A percentile compares a stretch with the other conserved stretches of the same genome.
Conservation (phyloP, 1,139 yeast genomes). For the Lodderomyces orthopsilosis region DNA sequence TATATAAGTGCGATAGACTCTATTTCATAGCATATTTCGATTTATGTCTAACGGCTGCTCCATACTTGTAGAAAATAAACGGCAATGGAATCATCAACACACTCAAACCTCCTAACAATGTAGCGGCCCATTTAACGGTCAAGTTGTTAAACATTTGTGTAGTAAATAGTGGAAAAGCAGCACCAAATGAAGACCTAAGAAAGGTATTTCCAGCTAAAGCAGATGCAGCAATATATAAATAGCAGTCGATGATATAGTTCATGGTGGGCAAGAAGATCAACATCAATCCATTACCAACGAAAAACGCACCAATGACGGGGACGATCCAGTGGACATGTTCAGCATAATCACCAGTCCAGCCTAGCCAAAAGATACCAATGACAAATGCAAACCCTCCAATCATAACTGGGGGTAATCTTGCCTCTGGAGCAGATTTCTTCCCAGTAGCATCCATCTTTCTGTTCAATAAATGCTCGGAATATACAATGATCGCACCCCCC, state of each 20-base stretch:
- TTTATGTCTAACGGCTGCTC: constrained; percentile 55
- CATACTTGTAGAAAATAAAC: constrained; percentile 62
- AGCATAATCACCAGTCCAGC: constrained; percentile 79
- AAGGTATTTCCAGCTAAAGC: constrained; percentile 89
- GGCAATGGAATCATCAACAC: constrained; percentile 69
- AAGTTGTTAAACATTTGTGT: constrained; percentile 69
- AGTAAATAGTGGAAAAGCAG: constrained; percentile 50
- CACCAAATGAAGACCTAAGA: constrained; percentile 58
- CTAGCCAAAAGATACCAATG: constrained; percentile 77
- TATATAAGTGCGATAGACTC: too few relatives aligned
- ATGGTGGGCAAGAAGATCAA: constrained; percentile 74
- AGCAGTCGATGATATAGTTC: constrained; percentile 78
- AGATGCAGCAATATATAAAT: constrained; percentile 77
- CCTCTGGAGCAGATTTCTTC: constrained; percentile 72
- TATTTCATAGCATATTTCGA: constrained; percentile 55
- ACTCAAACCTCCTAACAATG: constrained; percentile 69
- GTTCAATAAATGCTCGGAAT: constrained; percentile 19
- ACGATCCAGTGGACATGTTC: constrained; percentile 75
- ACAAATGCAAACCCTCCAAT: constrained; percentile 67
- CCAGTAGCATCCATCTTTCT: constrained; percentile 35
- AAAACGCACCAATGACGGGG: constrained; percentile 70
- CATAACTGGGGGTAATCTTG: constrained; percentile 72
- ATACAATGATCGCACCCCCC: constrained; percentile 46
- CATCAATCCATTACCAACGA: constrained; percentile 72
- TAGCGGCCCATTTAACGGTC: constrained; percentile 82